These are phyloP conservation scores for Crithidia thermophila DNA, from an alignment of 208 protist species.

Conservation along the genomic window DNA sequence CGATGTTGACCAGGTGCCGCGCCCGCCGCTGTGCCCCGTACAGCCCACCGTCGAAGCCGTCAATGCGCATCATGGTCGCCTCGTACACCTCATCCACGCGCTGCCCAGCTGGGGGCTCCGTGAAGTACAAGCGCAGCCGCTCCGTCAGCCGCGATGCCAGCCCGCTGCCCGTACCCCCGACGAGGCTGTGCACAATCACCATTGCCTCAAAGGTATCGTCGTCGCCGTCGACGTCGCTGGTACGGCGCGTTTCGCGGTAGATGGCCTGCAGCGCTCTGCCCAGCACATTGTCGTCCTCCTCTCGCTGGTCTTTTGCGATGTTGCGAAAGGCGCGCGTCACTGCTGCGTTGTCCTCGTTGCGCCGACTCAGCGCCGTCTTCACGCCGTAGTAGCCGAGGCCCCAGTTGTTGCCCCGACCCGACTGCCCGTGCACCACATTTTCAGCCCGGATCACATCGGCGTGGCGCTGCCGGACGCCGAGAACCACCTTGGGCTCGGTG, in stretches of 20 bases:
- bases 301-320: constrained; percentile 65
- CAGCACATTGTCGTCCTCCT: constrained; percentile 57
- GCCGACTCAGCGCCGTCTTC: constrained; percentile 38
- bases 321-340: constrained; percentile 56
- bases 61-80: constrained; percentile 47
- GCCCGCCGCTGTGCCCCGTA: constrained; percentile 74
- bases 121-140: constrained; percentile 87
- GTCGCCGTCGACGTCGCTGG: constrained; percentile 32
- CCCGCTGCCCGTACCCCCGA: constrained; percentile 85
- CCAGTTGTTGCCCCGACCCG: constrained; percentile 88
- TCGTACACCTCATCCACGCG: constrained; percentile 56
- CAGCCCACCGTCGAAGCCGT: constrained; percentile 76
- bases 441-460: constrained; percentile 52
- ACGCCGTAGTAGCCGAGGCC: constrained; percentile 86
- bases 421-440: constrained; percentile 82
- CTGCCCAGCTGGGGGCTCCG: constrained; percentile 41
- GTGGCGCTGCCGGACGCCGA: constrained; percentile 58
- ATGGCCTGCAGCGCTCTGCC: constrained; percentile 66
- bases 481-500: constrained; percentile 90
- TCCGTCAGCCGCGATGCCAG: constrained; percentile 75
- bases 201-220: constrained; percentile 70
- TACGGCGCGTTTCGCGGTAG: constrained; percentile 76
- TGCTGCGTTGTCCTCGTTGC: constrained; percentile 43
- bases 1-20: constrained; percentile 62
- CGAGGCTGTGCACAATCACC: constrained; percentile 83